Evolutionary conservation across 805 yeast genomes (phyloP), one percentile per base, ranked within the genome.

Genomic region (Nematodospora valgi): DNA sequence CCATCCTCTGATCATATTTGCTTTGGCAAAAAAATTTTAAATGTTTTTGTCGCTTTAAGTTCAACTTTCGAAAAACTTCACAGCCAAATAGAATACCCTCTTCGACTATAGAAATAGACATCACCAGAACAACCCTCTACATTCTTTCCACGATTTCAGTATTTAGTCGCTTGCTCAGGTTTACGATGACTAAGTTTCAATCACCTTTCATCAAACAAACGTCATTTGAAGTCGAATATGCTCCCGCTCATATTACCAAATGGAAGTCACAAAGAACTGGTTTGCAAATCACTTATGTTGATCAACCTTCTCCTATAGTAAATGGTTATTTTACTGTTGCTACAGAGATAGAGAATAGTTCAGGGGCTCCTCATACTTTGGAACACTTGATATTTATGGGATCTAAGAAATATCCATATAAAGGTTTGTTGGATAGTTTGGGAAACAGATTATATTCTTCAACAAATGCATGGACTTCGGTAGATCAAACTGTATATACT

Each of bases 351-450:
- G 65, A 72, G 15, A 80, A 87, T 52, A 93, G 89, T 55, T 76
- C 88, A 16, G 98, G 98, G 6, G 78, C 86, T 44, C 98, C 98
- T 1, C 98, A 93, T 52, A 93, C 98, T 2, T 61, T 93, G 34
- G 98, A 93, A 61, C 98, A 93, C 62, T 68, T 93, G 57, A 73
- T 91, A 23, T 93, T 93, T 58, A 86, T 88, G 95, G 98, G 98
- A 1, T 86, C 96, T 2, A 69, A 81, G 44, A 78, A 80, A 39
- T 86, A 79, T 49, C 98, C 98, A 0, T 91, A 82, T 58, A 91
- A 91, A 58, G 98, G 98, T 6, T 66, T 89, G 32, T 65, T 93
- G 31, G 98, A 93, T 52, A 80, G 80, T 8, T 70, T 89, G 34
- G 95, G 97, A 5, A 86, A 87, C 52, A 62, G 85, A 38, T 80